phyloP scores from a whole-genome alignment of 1,284 basidiomycete genomes.

The Boletus semigastroideus region DNA sequence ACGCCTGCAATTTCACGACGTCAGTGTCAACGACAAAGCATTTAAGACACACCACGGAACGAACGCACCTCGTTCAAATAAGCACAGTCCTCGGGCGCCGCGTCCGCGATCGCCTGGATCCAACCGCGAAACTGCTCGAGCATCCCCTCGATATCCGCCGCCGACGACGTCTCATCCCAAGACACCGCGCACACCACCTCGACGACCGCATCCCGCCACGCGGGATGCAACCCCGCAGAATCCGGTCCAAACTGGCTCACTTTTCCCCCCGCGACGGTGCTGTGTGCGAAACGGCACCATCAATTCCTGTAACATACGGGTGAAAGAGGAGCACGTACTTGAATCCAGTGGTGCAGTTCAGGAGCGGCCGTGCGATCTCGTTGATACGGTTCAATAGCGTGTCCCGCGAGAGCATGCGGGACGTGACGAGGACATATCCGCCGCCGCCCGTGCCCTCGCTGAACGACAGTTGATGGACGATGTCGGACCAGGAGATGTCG shows the following conservation, averaged over 20 bases:
- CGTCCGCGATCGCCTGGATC: conserved; percentile 22
- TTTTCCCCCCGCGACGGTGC: conserved; percentile 40
- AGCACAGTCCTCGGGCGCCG: conserved; percentile 35
- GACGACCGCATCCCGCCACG: conserved; percentile 41
- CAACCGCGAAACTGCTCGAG: conserved; percentile 29
- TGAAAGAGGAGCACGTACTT: not conserved
- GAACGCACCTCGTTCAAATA: conserved; percentile 44
- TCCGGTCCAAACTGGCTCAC: conserved; percentile 37
- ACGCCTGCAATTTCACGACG: conserved; percentile 35
- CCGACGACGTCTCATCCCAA: conserved; percentile 36
- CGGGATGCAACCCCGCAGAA: conserved; percentile 42
- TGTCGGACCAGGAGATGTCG: conserved; percentile 14
- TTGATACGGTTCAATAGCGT: conserved; percentile 21
- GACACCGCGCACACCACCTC: conserved; percentile 21
- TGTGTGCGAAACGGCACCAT: conserved; percentile 11
- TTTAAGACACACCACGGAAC: not conserved
- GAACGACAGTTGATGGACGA: conserved; percentile 24
- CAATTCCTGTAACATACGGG: not conserved
- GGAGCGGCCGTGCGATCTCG: conserved; percentile 4
- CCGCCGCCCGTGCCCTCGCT: conserved; percentile 5
- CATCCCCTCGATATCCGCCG: conserved; percentile 26
- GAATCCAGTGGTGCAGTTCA: not conserved
- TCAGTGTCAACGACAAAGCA: not conserved
- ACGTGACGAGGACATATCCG: conserved; percentile 31
- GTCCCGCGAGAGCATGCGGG: conserved; percentile 39